Evolutionary conservation across 768 basidiomycete genomes (phyloP), one percentile per base, ranked within the genome.

Genomic region (Termitomyces sp.): DNA sequence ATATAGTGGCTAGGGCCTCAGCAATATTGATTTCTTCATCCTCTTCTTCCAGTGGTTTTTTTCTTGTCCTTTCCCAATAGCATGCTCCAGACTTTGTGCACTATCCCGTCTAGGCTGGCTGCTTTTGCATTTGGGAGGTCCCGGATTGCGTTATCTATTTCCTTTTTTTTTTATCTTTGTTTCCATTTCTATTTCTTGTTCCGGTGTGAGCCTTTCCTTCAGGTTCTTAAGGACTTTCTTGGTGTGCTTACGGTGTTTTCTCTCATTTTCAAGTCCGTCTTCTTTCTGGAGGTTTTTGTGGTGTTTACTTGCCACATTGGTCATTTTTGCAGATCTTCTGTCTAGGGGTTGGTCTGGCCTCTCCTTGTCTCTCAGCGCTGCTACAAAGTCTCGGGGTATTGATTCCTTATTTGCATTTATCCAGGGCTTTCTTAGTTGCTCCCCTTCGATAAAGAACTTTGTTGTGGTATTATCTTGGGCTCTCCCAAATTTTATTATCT

Each of bases 251-350:
- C 20, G n/a, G 10, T 20, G n/a, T 43, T 20, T 12, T 3, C 13
- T 7, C 4, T 18, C n/a, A 5, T 18, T 6, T 25, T 43, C 6
- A 3, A 18, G 18, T 43, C 5, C 7, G n/a, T 52, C 60, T 22
- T 53, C 55, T n/a, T 38, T 22, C 50, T 75, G 73, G 0, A 76
- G 62, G 1, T 60, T 20, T 1, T 68, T 50, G 50, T 73, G 71
- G 49, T 70, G 64, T 16, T 64, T 38, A 27, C 47, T 54, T 0
- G 70, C 67, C 1, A 73, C 48, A 0, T 70, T 49, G 0, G 70
- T 68, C 74, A 75, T 76, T 23, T 66, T 52, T 0, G 58, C 16
- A 1, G 71, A 67, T 0, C 51, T 27, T 4, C 41, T 13, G 41
- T 3, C 50, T 23, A 1, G 52, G 50, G 18, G 10, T 3, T 43